Evolutionary conservation across 2,329 filamentous ascomycete genomes (phyloP).

Genomic region (Colletotrichum sp.): DNA sequence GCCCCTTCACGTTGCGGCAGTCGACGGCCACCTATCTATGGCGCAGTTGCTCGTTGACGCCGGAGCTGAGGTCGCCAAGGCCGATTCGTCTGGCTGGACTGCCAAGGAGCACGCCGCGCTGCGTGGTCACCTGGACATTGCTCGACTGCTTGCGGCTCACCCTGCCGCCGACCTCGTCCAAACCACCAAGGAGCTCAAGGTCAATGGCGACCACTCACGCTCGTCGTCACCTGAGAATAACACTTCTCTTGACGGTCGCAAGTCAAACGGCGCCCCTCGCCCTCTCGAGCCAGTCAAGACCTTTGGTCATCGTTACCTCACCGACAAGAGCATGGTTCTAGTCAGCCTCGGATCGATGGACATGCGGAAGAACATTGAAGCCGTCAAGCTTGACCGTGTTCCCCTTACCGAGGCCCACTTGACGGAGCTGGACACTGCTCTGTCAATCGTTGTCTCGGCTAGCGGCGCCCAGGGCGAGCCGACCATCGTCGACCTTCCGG

Average conservation of each 20-base stretch:
- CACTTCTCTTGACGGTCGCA: conserved; percentile 67
- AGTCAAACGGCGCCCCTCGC: conserved; percentile 56
- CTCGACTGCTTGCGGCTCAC: conserved; percentile 68
- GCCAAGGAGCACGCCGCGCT: conserved; percentile 92
- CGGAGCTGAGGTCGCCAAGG: conserved; percentile 75
- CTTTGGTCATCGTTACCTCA: conserved; percentile 95
- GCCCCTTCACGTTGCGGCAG: conserved; percentile 89
- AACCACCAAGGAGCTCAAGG: conserved; percentile 21
- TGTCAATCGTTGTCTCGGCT: conserved; percentile 90
- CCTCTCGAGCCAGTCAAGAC: conserved; percentile 84
- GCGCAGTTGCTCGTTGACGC: conserved; percentile 79
- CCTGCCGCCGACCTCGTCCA: conserved; percentile 29
- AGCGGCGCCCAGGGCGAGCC: conserved; percentile 85
- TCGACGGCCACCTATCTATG: conserved; percentile 81
- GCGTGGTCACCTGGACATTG: conserved; percentile 85
- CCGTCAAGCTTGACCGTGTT: conserved; percentile 87
- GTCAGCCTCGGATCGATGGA: conserved; percentile 97
- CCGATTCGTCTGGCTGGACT: conserved; percentile 92
- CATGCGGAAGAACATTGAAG: conserved; percentile 78
- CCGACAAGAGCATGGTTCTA: conserved; percentile 84
- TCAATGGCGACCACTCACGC: conserved; percentile 28
- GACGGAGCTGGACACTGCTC: conserved; percentile 90
- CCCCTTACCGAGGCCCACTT: conserved; percentile 87
- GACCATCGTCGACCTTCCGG: conserved; percentile 87
- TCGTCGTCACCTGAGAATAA: conserved; percentile 25